Evolutionary conservation across 495 filamentous ascomycete species (phyloP).

Genomic region (Elasticomyces elasticus): DNA sequence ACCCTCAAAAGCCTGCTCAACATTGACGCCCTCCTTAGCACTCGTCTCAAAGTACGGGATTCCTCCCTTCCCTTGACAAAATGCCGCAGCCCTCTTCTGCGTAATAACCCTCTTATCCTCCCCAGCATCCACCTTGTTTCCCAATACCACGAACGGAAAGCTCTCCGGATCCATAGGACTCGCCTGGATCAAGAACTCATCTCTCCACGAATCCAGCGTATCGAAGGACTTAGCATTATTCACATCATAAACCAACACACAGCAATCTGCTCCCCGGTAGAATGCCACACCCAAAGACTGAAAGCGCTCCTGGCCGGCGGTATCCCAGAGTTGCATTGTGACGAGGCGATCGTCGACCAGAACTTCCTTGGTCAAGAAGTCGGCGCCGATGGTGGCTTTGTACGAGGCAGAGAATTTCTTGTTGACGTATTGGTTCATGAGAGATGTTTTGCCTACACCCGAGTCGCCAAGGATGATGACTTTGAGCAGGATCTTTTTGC

Average conservation of each 20-base stretch:
- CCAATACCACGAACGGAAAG: conserved; percentile 95
- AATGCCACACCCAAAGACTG: conserved; percentile 97
- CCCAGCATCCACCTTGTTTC: conserved; percentile 98
- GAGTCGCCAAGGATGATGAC: conserved; percentile 98
- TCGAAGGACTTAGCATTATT: conserved; percentile 99
- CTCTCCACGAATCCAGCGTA: conserved; percentile 93
- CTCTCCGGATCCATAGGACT: conserved; percentile 92
- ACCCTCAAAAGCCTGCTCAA: conserved; percentile 98
- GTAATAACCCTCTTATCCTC: conserved; percentile 95
- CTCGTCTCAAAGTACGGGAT: conserved; percentile 99
- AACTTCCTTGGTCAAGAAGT: conserved; percentile 98
- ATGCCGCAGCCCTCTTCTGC: conserved; percentile 87
- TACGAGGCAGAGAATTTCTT: conserved; percentile 99
- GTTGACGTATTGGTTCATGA: conserved; percentile 99
- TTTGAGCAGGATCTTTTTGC: conserved; percentile 97
- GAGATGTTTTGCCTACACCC: conserved; percentile 95
- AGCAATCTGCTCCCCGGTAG: conserved; percentile 97
- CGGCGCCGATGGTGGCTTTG: conserved; percentile 97
- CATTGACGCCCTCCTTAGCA: conserved; percentile 96
- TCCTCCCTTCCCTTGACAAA: conserved; percentile 92
- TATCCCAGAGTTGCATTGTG: conserved; percentile 99
- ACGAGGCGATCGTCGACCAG: conserved; percentile 93
- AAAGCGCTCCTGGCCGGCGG: conserved; percentile 93
- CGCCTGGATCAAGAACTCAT: conserved; percentile 97
- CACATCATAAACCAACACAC: conserved; percentile 95